Conservation (phyloP, 2,329 filamentous ascomycete species). For the Cladosporium cucumerinum region DNA sequence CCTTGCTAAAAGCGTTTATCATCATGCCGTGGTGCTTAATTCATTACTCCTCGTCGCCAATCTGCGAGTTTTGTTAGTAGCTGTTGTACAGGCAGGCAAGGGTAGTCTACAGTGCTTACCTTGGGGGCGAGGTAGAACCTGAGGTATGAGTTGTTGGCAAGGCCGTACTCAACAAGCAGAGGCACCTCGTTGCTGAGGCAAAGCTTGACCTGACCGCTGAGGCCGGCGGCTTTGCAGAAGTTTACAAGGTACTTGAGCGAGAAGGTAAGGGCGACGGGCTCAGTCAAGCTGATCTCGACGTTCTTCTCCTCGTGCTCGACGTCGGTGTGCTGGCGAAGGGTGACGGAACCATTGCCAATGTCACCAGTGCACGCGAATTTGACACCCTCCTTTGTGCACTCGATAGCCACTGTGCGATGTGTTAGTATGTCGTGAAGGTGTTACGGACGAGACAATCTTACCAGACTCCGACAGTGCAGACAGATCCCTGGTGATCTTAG, state of each 20-base stretch:
- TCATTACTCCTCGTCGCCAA: slow-evolving; percentile 62
- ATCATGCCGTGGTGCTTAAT: neutral
- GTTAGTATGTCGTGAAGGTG: slow-evolving; percentile 10
- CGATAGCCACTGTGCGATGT: slow-evolving; percentile 70
- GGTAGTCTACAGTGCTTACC: slow-evolving; percentile 53
- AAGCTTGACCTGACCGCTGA: slow-evolving; percentile 81
- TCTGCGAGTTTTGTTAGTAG: slow-evolving; percentile 52
- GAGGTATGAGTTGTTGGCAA: slow-evolving; percentile 80
- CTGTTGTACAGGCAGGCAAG: neutral
- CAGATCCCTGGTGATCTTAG: slow-evolving; percentile 90
- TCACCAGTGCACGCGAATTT: slow-evolving; percentile 93
- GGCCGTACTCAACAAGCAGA: slow-evolving; percentile 85
- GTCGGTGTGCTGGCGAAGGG: slow-evolving; percentile 81
- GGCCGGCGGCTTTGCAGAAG: slow-evolving; percentile 94
- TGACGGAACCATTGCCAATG: slow-evolving; percentile 93
- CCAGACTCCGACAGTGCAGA: slow-evolving; percentile 92
- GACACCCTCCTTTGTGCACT: slow-evolving; percentile 94
- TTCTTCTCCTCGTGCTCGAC: slow-evolving; percentile 84
- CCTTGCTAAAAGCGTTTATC: slow-evolving; percentile 7
- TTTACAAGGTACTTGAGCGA: slow-evolving; percentile 99
- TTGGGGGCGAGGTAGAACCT: slow-evolving; percentile 98
- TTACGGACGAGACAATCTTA: slow-evolving; percentile 46
- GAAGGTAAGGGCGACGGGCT: slow-evolving; percentile 92
- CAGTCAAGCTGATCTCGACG: slow-evolving; percentile 83
- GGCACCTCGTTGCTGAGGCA: slow-evolving; percentile 96